Evolutionary conservation across 768 basidiomycete genomes (phyloP).

Genomic region (Agaricus bisporus): DNA sequence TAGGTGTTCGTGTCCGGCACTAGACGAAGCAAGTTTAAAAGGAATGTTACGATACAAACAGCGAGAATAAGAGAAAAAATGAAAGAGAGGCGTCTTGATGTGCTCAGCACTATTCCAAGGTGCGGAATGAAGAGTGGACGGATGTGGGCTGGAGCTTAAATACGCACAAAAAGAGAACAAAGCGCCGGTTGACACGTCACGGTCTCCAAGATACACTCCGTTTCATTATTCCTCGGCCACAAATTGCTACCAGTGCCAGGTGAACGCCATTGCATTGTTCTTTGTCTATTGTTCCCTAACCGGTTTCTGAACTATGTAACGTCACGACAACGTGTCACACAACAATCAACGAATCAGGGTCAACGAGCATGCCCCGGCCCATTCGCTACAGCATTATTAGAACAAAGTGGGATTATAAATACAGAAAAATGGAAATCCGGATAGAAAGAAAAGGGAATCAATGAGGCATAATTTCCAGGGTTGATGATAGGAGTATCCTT

Average conservation of each 20-base stretch:
- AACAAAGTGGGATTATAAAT: too few relatives aligned
- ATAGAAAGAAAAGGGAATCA: neutral
- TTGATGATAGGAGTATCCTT: neutral
- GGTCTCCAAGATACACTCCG: too few relatives aligned
- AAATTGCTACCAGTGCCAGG: too few relatives aligned
- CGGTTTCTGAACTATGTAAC: too few relatives aligned
- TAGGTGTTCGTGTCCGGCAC: conserved; percentile 5
- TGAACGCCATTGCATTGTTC: too few relatives aligned
- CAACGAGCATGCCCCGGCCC: too few relatives aligned
- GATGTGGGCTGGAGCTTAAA: neutral
- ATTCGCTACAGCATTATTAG: too few relatives aligned
- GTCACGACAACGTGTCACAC: too few relatives aligned
- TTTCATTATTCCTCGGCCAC: too few relatives aligned
- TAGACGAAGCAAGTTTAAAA: neutral
- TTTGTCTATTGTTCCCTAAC: too few relatives aligned
- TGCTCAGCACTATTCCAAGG: neutral
- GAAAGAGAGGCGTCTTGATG: neutral
- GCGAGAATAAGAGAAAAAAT: neutral
- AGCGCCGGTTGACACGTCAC: neutral
- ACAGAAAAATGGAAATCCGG: too few relatives aligned
- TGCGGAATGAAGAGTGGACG: neutral
- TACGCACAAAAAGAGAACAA: neutral
- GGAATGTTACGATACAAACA: neutral
- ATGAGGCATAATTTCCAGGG: neutral
- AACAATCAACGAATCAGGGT: too few relatives aligned